Base-by-base conservation (phyloP, 2,329 filamentous ascomycete species). In the Ophiostoma populinum region DNA sequence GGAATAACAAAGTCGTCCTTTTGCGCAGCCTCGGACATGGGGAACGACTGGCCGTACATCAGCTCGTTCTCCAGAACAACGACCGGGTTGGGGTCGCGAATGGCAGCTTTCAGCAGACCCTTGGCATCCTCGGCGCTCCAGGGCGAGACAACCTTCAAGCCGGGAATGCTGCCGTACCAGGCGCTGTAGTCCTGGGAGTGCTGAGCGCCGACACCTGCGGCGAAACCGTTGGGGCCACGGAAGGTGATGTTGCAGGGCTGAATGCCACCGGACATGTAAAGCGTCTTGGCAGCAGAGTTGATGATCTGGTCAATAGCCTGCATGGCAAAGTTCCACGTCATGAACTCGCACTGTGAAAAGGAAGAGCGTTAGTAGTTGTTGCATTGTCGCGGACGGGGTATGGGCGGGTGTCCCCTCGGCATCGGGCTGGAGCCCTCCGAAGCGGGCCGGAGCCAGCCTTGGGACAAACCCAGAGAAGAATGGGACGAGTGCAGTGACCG, bases 281-380 rank as follows among this genome's bases (percentile, higher is more conserved):
- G 87, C 39, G 90, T 98, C 72, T 98, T 98, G 54, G 85, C 90
- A 49, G 70, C 90, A 33, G 87, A 95, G 75, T 98, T 98, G 74
- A 98, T 86, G 56, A 98, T 82, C 60, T 98, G 90, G 59, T 98
- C 90, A 60, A 98, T 98, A 56, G 90, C 83, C 67, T 98, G 90
- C 90, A 98, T 98, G 59, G 90, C 87, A 57, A 95, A 95, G 74
- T 98, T 98, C 75, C 93, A 95, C 53, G 90, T 98, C 90, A 98
- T 98, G 71, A 98, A 98, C 67, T 98, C 90, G 72, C 80, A 90
- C 82, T 90, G 46, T 7, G 42, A 13, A 21, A 32, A 15, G 17
- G 17, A 15, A 19, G 15, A 29, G 11, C 8, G 13, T 34, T 41
- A 36, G 37, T 8, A 25, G 16, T 7, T 12, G n/a, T n/a, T n/a